These are phyloP conservation scores for Fusarium temperatum DNA, from an alignment of 2,329 filamentous ascomycete species.

Conservation along the genomic window DNA sequence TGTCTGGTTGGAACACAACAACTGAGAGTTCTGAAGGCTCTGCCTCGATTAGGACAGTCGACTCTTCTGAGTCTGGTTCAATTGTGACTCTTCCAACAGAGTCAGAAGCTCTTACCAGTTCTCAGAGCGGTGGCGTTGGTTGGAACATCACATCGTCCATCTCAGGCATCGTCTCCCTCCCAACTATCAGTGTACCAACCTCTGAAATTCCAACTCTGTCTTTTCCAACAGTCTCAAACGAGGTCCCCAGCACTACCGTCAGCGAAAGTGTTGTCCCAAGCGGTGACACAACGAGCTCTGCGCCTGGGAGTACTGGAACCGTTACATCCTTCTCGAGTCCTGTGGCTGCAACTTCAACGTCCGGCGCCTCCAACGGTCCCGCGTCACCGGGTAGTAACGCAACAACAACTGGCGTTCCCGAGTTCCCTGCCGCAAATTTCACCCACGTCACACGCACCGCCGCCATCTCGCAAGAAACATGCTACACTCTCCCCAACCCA, in stretches of 20 bases:
- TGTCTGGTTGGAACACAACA: conserved; percentile 1
- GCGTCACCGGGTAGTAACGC: conserved; percentile 13
- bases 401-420: conserved; percentile 13
- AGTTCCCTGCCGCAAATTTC: conserved; percentile 45
- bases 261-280: background rate
- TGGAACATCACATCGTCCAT: conserved; percentile 11
- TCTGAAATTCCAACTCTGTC: conserved; percentile 7
- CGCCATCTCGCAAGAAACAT: conserved; percentile 41
- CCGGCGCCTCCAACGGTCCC: background rate
- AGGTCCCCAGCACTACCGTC: background rate
- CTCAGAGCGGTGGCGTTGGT: background rate
- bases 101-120: background rate
- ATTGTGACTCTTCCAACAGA: background rate
- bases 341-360: conserved; percentile 4
- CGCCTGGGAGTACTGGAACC: background rate
- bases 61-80: background rate
- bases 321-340: conserved; percentile 26
- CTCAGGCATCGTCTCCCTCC: conserved; percentile 7
- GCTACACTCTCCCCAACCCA: conserved; percentile 44
- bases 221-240: background rate
- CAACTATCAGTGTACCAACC: conserved; percentile 12
- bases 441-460: conserved; percentile 46
- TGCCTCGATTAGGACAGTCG: background rate
- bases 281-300: background rate
- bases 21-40: background rate